Evolutionary conservation across 2,329 filamentous ascomycete species (phyloP).

Genomic region (Ophiostoma fasciatum): DNA sequence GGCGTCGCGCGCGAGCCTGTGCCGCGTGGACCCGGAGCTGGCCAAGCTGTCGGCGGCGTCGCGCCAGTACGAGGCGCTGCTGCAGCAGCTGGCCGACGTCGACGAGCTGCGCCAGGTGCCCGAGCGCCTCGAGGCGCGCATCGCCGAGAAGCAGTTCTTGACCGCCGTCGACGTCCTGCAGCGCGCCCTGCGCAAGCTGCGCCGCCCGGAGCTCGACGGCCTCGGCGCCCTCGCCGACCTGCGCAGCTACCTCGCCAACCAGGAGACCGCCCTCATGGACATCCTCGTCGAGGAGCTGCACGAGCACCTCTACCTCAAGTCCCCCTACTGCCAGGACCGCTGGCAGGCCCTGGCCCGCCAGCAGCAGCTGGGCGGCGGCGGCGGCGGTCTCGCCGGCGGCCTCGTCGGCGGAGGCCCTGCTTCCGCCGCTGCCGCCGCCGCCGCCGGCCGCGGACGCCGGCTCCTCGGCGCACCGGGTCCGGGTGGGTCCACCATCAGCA

Average conservation of each 20-base stretch:
- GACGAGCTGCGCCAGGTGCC: conserved; percentile 82
- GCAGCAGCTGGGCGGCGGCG: conserved; percentile 40
- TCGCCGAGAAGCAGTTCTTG: conserved; percentile 91
- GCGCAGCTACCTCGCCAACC: conserved; percentile 77
- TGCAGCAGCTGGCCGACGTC: conserved; percentile 69
- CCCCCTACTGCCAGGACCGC: conserved; percentile 88
- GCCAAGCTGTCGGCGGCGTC: conserved; percentile 79
- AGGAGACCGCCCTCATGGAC: conserved; percentile 82
- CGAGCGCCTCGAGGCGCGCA: conserved; percentile 82
- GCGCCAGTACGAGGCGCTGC: conserved; percentile 77
- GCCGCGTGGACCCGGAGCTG: conserved; percentile 76
- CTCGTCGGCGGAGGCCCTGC: background rate
- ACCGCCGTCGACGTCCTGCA: conserved; percentile 86
- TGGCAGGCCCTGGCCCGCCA: conserved; percentile 73
- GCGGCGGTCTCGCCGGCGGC: background rate
- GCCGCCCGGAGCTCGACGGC: conserved; percentile 76
- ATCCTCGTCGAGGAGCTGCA: conserved; percentile 96
- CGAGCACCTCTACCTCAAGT: conserved; percentile 93
- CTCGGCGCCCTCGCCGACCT: conserved; percentile 83
- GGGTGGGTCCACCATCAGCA: background rate
- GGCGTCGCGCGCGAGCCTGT: conserved; percentile 65
- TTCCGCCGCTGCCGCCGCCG: no score
- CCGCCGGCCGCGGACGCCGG: background rate
- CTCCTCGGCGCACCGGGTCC: background rate
- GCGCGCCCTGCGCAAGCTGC: conserved; percentile 67